Base-by-base conservation (phyloP, 1,284 basidiomycete species). In the Melampsora americana region DNA sequence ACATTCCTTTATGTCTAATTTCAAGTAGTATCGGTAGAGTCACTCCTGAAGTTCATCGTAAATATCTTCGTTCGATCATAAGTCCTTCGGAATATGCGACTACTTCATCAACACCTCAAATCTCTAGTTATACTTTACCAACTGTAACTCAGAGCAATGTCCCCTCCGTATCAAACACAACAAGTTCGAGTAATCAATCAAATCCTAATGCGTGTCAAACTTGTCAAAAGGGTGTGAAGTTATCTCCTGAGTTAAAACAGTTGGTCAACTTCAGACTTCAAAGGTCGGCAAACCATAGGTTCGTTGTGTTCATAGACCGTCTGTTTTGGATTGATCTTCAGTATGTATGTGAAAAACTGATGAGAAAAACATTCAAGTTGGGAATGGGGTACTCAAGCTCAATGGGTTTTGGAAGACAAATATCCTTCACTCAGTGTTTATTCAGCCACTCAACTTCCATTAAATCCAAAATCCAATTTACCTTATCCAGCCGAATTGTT, bases 271-370 rank as follows among this genome's bases (percentile, higher is more conserved):
- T 20, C 5, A 23, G 16, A 23, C 50, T 53, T 53, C 3, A 23
- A 23, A 18, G 14, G 16, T 53, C 50, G 50, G 50, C 50, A 53
- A 53, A 53, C 50, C 50, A 53, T 53, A 53, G 50, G 50, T 53
- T 18, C 23, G 50, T 53, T 12, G 23, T 35, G 35, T 5, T 53
- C 23, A 5, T 53, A 5, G 50, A 53, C 14, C 3, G 5, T 23
- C n/a, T n/a, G n/a, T n/a, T n/a, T n/a, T 53, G 50, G 3, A 12
- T 20, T 20, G 18, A 53, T 18, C 3, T 23, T 53, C 50, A 53
- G 50, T 53, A 53, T 20, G 3, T 18, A 5, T n/a, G n/a, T n/a
- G n/a, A n/a, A n/a, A n/a, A 12, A 53, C 16, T 23, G 18, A 20
- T 53, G 5, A 53, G 23, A 20, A 5, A 53, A 23, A 53, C 50